Evolutionary conservation across 2,329 filamentous ascomycete genomes (phyloP), one percentile per base, ranked within the genome.

Genomic region (Zymoseptoria passerinii): DNA sequence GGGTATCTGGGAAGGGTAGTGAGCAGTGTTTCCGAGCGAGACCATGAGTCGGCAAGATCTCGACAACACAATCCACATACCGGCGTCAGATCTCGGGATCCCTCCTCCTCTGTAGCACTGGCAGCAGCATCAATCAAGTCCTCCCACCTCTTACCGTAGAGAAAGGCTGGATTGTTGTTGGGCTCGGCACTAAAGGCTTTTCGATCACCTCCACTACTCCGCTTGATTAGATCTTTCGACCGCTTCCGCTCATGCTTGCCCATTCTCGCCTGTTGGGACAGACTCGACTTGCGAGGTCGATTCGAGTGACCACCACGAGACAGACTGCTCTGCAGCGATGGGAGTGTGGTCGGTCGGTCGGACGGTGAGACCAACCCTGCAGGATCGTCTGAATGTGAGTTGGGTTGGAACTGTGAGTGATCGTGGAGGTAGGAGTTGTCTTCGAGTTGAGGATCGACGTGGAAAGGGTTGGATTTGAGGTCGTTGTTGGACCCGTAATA

Each of bases 101-200:
- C 69, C 72, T 95, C 90, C 70, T 94, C 92, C 76, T 95, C 92
- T 2, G 90, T 95, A 28, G 92, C 91, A 61, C 90, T 96, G 29
- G 92, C 91, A 56, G 89, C 92, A 55, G 92, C 92, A 74, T 96
- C 92, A 64, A 97, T 95, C 61, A 97, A 80, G 73, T 97, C 92
- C 74, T 96, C 90, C 94, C 92, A 97, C 68, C 92, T 83, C 76
- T 94, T 95, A 64, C 90, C 91, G 75, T 89, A 84, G 53, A 82
- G 78, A 67, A 81, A 83, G 18, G 81, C 88, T 60, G 88, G 87
- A 19, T 83, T 85, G 19, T 83, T 85, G 58, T 87, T 83, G 23
- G 92, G 91, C 74, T 96, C 92, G 49, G 89, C 89, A 16, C 90
- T 95, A 65, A 89, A 83, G 57, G 90, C 89, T 75, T 96, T 95